These are phyloP conservation scores for Suillus bovinus DNA, from an alignment of 768 basidiomycete species.

Conservation along the genomic window DNA sequence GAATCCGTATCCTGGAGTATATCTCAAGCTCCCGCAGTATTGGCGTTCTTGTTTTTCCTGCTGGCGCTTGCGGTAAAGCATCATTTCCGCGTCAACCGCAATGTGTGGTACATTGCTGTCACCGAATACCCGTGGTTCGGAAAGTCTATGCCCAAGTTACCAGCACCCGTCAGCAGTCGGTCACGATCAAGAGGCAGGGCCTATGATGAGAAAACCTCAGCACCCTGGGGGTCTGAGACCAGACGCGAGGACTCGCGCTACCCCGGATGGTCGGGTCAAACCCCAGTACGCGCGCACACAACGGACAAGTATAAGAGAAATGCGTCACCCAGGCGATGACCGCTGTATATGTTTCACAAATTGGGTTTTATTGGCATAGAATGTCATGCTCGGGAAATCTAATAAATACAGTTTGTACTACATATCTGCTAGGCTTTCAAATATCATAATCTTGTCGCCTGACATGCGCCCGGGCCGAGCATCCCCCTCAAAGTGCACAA, in stretches of 20 bases:
- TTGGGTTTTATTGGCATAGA: conserved; percentile 10
- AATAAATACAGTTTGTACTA: conserved; percentile 18
- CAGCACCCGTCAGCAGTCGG: conserved; percentile 41
- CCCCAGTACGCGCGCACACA: conserved; percentile 29
- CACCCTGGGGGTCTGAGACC: conserved; percentile 16
- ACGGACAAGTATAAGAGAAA: conserved; percentile 40
- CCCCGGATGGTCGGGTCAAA: conserved; percentile 20
- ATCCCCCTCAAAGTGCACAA: too few species aligned
- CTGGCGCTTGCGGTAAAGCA: conserved; percentile 45
- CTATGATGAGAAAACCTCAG: conserved; percentile 28
- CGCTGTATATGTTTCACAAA: conserved; percentile 13
- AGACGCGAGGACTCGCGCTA: conserved; percentile 21
- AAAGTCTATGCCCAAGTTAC: conserved; percentile 41
- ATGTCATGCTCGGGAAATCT: conserved; percentile 10
- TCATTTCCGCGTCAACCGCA: conserved; percentile 41
- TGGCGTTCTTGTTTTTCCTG: conserved; percentile 47
- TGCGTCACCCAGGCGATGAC: conserved; percentile 48
- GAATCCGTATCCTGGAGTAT: background rate
- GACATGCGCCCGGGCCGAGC: too few species aligned
- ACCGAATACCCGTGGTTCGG: conserved; percentile 76
- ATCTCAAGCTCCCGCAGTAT: conserved; percentile 39
- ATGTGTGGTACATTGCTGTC: conserved; percentile 71
- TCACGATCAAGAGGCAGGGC: conserved; percentile 35
- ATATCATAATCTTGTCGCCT: too few species aligned
- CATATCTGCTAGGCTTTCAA: too few species aligned